These are phyloP conservation scores for Dysphania ambrosioides DNA, from an alignment of 148 eudicot species.

Conservation along the genomic window DNA sequence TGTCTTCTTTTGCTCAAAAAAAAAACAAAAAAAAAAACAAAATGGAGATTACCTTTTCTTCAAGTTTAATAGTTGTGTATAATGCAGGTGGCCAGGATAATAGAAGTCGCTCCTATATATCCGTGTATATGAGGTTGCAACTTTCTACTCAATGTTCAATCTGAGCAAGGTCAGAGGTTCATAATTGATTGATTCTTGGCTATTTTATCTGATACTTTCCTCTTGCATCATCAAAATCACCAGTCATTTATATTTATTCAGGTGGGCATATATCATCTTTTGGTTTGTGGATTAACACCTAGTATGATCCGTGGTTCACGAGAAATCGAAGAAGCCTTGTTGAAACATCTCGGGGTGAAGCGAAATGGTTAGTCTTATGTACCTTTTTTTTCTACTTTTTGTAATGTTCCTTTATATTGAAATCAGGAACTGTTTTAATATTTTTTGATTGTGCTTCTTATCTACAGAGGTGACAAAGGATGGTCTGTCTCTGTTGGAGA, in stretches of 20 bases:
- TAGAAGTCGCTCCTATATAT: conserved; percentile 99
- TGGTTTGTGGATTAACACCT: conserved; percentile 98
- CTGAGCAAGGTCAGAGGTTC: conserved; percentile 61
- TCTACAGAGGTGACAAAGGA: conserved; percentile 89
- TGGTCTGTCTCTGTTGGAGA: conserved; percentile 97
- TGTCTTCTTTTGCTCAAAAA: neutral
- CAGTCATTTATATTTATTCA: conserved; percentile 28
- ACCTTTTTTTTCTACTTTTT: neutral
- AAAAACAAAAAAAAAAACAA: too few species aligned
- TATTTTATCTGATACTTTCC: neutral
- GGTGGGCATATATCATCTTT: conserved; percentile 97
- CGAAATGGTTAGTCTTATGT: conserved; percentile 63
- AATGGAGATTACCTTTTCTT: neutral
- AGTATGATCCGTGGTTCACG: conserved; percentile 99
- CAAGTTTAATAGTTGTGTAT: conserved; percentile 10
- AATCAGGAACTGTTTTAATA: neutral
- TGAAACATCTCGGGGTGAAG: conserved; percentile 92
- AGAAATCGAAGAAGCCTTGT: conserved; percentile 82
- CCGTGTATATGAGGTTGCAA: conserved; percentile 97
- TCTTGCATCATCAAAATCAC: conserved; percentile 3
- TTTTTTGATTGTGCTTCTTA: conserved; percentile 13
- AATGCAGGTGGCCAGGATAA: conserved; percentile 78
- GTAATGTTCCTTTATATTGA: neutral
- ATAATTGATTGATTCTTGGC: neutral
- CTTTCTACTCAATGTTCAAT: conserved; percentile 98